Percentiles rank a stretch among this genome's conserved stretches.
Conservation (phyloP, 2,329 filamentous ascomycete species). For the Passalora sequoiae region DNA sequence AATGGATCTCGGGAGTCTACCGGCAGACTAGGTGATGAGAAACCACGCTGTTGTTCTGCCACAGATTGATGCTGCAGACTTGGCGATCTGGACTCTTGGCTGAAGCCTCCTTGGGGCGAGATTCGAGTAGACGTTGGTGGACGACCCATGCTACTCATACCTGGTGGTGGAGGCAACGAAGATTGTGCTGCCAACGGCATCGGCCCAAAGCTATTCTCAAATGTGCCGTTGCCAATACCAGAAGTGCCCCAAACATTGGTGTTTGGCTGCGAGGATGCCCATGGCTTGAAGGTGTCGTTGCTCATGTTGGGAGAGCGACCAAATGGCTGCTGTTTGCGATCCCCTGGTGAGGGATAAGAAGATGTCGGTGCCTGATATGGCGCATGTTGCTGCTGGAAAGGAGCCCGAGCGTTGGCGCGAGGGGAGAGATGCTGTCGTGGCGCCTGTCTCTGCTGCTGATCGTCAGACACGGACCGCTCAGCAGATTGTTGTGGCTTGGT, state of each 20-base stretch:
- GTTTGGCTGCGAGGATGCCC: slow-evolving; percentile 37
- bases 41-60: slow-evolving; percentile 26
- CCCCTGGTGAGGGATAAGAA: slow-evolving; percentile 37
- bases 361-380: slow-evolving; percentile 36
- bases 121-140: slow-evolving; percentile 29
- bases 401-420: slow-evolving; percentile 18
- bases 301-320: slow-evolving; percentile 28
- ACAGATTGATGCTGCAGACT: slow-evolving; percentile 23
- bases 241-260: slow-evolving; percentile 71
- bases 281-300: slow-evolving; percentile 26
- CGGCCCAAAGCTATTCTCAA: slow-evolving; percentile 45
- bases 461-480: slow-evolving; percentile 11
- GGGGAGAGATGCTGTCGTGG: slow-evolving; percentile 21
- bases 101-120: slow-evolving; percentile 27
- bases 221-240: slow-evolving; percentile 72
- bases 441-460: slow-evolving; percentile 15
- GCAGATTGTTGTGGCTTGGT: slow-evolving; percentile 17
- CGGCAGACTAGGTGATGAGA: slow-evolving; percentile 26
- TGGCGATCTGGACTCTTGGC: slow-evolving; percentile 25
- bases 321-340: slow-evolving; percentile 34
- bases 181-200: slow-evolving; percentile 28
- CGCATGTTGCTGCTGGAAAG: slow-evolving; percentile 22
- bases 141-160: slow-evolving; percentile 31
- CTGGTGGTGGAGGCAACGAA: slow-evolving; percentile 30
- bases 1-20: slow-evolving; percentile 26